Percentiles rank a stretch among this genome's conserved stretches.
Evolutionary conservation across 164 flowering plant genomes (phyloP).

Genomic region (Litsea cubeba): DNA sequence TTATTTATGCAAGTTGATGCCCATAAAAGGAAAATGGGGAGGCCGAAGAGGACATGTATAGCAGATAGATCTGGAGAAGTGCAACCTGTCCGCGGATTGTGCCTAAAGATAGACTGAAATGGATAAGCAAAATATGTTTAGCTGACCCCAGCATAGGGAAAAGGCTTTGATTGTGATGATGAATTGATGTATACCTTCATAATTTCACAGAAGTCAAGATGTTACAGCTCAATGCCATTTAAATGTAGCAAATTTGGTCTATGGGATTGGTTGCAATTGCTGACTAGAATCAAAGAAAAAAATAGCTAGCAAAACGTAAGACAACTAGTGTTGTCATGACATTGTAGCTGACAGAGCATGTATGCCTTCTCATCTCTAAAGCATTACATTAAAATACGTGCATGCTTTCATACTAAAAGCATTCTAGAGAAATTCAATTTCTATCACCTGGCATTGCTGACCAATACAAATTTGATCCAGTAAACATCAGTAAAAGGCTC

Average conservation of each 20-base stretch:
- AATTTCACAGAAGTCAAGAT: background rate
- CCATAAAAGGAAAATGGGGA: too few relatives aligned
- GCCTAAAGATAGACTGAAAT: too few relatives aligned
- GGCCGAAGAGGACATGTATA: too few relatives aligned
- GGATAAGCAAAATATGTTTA: too few relatives aligned
- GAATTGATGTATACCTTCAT: background rate
- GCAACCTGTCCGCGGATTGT: too few relatives aligned
- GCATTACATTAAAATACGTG: background rate
- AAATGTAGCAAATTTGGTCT: background rate
- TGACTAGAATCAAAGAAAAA: background rate
- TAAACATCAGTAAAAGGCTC: slow-evolving; percentile 82
- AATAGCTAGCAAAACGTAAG: background rate
- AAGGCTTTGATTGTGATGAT: too few relatives aligned
- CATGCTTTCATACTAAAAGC: background rate
- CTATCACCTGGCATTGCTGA: slow-evolving; percentile 77
- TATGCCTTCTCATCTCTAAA: background rate
- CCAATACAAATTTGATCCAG: slow-evolving; percentile 68
- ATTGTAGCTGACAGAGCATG: background rate
- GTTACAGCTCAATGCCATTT: background rate
- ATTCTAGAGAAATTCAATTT: background rate
- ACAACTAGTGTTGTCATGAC: background rate
- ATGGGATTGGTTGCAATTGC: background rate
- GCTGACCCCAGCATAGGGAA: too few relatives aligned
- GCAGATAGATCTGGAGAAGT: too few relatives aligned
- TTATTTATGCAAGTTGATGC: too few relatives aligned